Evolutionary conservation across 2,329 filamentous ascomycete species (phyloP).

Genomic region (Clathrospora elynae): DNA sequence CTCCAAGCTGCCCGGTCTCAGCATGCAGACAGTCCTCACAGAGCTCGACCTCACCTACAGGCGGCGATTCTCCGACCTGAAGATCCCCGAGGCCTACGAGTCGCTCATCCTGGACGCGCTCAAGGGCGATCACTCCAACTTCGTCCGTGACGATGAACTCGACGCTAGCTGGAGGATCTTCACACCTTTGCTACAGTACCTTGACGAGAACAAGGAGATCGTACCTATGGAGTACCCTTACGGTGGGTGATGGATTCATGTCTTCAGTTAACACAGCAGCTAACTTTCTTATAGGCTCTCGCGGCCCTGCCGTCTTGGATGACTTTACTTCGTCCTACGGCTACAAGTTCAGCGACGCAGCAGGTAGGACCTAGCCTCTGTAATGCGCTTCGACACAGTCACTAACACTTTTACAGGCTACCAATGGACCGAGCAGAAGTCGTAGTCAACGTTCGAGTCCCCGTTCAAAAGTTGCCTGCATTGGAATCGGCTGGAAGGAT

Average conservation of each 20-base stretch:
- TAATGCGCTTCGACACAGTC: constrained; percentile 4
- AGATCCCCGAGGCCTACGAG: constrained; percentile 99
- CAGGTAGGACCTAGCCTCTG: constrained; percentile 58
- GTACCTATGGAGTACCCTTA: constrained; percentile 99
- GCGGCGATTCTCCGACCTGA: constrained; percentile 96
- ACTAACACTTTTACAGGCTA: constrained; percentile 41
- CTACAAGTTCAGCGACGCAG: constrained; percentile 97
- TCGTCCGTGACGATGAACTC: constrained; percentile 70
- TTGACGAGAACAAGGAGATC: constrained; percentile 99
- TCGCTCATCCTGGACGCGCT: constrained; percentile 95
- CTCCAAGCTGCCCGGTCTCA: constrained; percentile 96
- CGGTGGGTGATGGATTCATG: constrained; percentile 69
- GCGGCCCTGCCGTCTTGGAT: constrained; percentile 92
- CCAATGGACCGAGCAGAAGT: constrained; percentile 48
- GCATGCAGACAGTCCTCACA: constrained; percentile 99
- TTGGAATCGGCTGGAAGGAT: constrained; percentile 20
- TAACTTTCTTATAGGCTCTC: constrained; percentile 71
- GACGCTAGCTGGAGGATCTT: constrained; percentile 99
- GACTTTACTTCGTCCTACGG: constrained; percentile 98
- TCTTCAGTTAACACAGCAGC: constrained; percentile 20
- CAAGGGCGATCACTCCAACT: constrained; percentile 99
- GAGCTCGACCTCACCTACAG: constrained; percentile 98
- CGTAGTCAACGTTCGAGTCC: constrained; percentile 27
- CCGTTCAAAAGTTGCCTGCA: constrained; percentile 22
- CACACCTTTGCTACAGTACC: constrained; percentile 93